Percentiles rank a stretch among this genome's conserved stretches.
These are phyloP conservation scores for Alternaria tenuissima DNA, from an alignment of 2,329 filamentous ascomycete genomes.

Conservation along the genomic window DNA sequence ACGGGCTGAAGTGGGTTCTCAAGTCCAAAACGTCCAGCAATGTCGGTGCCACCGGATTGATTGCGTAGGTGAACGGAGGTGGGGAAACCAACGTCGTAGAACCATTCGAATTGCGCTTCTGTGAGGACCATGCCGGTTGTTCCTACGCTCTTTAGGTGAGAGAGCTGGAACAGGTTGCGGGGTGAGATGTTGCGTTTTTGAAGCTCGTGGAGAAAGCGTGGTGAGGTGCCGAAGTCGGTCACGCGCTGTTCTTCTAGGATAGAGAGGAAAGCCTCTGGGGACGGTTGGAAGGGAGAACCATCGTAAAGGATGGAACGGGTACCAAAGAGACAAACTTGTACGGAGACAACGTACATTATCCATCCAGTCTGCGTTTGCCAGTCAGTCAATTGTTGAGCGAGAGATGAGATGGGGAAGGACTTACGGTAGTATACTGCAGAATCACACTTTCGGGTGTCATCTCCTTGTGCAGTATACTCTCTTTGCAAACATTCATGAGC, in stretches of 20 bases:
- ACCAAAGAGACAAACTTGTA: slow-evolving; percentile 68
- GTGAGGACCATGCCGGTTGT: slow-evolving; percentile 85
- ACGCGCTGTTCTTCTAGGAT: slow-evolving; percentile 70
- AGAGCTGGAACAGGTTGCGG: slow-evolving; percentile 68
- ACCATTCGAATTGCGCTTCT: slow-evolving; percentile 81
- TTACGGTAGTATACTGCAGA: slow-evolving; percentile 66
- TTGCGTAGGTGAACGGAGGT: slow-evolving; percentile 72
- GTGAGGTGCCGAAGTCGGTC: slow-evolving; percentile 78
- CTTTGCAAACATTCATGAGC: slow-evolving; percentile 68
- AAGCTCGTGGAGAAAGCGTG: slow-evolving; percentile 78
- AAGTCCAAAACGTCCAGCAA: slow-evolving; percentile 70
- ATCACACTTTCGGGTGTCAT: slow-evolving; percentile 54
- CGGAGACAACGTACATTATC: slow-evolving; percentile 82
- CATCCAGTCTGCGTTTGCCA: slow-evolving; percentile 57
- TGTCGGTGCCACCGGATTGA: slow-evolving; percentile 80
- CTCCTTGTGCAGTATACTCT: slow-evolving; percentile 64
- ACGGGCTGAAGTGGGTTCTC: slow-evolving; percentile 76
- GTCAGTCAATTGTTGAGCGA: not conserved
- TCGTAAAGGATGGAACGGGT: slow-evolving; percentile 77
- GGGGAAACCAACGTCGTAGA: slow-evolving; percentile 77
- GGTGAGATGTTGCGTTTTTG: slow-evolving; percentile 70
- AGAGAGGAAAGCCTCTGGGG: slow-evolving; percentile 68
- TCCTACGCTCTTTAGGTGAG: slow-evolving; percentile 67
- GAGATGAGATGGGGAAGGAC: slow-evolving; percentile 2
- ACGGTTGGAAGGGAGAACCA: slow-evolving; percentile 79